Percentiles rank a stretch among this genome's conserved stretches.
Evolutionary conservation across 1,284 basidiomycete genomes (phyloP).

Genomic region (Trametes sp.): DNA sequence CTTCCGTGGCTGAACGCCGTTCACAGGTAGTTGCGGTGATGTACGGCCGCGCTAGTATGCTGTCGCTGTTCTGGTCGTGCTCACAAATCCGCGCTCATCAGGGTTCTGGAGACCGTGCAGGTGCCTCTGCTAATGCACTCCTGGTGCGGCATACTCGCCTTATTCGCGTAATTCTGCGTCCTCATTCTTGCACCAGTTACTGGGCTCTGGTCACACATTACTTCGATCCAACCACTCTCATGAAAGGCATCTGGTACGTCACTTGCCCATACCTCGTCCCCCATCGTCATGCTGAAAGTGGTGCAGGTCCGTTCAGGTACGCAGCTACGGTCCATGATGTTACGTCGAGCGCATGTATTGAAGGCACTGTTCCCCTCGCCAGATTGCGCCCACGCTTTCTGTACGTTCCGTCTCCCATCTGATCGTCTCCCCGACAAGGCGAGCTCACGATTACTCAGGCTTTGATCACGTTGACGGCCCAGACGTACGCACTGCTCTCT

Average conservation of each 20-base stretch:
- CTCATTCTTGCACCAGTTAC: neutral
- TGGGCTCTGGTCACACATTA: slow-evolving; percentile 1
- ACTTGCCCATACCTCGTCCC: neutral
- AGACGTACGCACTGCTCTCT: slow-evolving; percentile 3
- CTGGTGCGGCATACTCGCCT: too few species aligned
- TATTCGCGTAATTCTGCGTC: too few species aligned
- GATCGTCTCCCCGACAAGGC: neutral
- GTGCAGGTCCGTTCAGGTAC: slow-evolving; percentile 3
- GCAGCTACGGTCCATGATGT: neutral
- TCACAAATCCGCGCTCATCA: neutral
- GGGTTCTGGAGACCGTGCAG: neutral
- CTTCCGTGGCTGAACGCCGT: neutral
- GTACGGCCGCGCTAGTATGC: neutral
- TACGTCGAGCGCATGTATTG: neutral
- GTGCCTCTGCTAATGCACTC: slow-evolving; percentile 1
- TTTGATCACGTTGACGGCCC: slow-evolving; percentile 1
- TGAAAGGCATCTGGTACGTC: neutral
- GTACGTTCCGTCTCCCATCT: neutral
- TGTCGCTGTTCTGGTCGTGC: neutral
- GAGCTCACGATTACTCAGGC: neutral
- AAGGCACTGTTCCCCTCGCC: neutral
- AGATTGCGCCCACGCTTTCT: neutral
- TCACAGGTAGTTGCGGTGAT: neutral
- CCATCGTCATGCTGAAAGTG: neutral
- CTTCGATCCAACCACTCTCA: neutral